Base-by-base conservation (phyloP, 1,284 basidiomycete genomes). In the Ceratobasidium sp. region DNA sequence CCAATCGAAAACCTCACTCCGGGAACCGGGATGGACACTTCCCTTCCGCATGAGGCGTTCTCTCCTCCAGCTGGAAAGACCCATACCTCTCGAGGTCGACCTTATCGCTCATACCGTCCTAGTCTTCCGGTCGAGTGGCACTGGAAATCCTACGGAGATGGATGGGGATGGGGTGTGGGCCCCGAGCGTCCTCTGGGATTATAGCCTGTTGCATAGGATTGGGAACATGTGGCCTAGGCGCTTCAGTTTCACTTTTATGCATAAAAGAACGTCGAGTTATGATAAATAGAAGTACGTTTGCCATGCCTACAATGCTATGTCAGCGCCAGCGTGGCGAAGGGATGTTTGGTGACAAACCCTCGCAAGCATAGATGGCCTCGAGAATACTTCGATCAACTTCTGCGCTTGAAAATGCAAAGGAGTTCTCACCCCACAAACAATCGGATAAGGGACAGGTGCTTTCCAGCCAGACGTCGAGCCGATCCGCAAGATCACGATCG, bases 211-310 rank as follows among this genome's bases (percentile, higher is more conserved):
- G 70, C 1, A 57, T 73, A 18, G 46, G 18, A 3, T 62, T 38
- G 33, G 60, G 70, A 16, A 73, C 38, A 33, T 57, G 55, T 3
- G 70, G 23, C 27, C 55, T 55, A 38, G 62, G 18, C 20, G 55
- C 27, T 20, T 55, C 70, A 10, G 60, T n/a, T n/a, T n/a, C n/a
- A n/a, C n/a, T 57, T 35, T 60, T 33, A 33, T 73, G 70, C 5
- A 73, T 62, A 48, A 73, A 73, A 5, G 70, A 73, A 62, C 62
- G 70, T 50, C 70, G 70, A 41, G 70, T 73, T n/a, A 41, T 38
- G 27, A 62, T 73, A 44, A 73, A 73, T 33, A 62, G 57, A 62
- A 73, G 20, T 27, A 73, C 69, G 20, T 73, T 73, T 59, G 69
- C 60, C 46, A 73, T 23, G 50, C 48, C 48, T 57, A 33, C 20